These are phyloP conservation scores for Pythium aquatile DNA, from an alignment of 352 stramenopile genomes.

Conservation along the genomic window DNA sequence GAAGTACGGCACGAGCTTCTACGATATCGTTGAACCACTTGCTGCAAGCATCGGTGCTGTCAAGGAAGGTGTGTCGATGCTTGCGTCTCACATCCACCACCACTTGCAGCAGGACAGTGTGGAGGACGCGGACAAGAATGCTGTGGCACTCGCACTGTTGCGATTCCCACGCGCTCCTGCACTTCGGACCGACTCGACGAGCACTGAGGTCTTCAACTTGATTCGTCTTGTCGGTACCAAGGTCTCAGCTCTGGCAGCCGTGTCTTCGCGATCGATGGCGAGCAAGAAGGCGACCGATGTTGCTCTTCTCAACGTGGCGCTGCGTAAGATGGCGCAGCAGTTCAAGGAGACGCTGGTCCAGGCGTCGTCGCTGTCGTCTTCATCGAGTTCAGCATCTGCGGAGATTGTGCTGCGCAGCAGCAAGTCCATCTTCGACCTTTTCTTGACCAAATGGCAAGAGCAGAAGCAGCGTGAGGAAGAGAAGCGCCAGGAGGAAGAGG, in stretches of 20 bases:
- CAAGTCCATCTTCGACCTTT: conserved; percentile 80
- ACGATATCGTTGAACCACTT: conserved; percentile 84
- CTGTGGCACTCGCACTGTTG: conserved; percentile 51
- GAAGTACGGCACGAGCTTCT: conserved; percentile 75
- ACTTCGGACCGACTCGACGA: background rate
- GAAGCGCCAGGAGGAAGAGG: conserved; percentile 68
- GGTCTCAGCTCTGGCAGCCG: conserved; percentile 8
- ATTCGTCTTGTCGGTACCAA: conserved; percentile 28
- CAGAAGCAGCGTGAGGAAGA: conserved; percentile 77
- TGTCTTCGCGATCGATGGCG: conserved; percentile 22
- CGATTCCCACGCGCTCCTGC: conserved; percentile 57
- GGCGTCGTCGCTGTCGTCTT: conserved; percentile 28
- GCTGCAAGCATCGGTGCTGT: conserved; percentile 71
- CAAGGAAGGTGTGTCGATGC: conserved; percentile 83
- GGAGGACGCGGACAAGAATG: conserved; percentile 44
- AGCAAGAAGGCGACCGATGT: conserved; percentile 61
- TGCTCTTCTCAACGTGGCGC: conserved; percentile 61
- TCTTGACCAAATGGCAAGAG: conserved; percentile 83
- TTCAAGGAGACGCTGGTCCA: conserved; percentile 43
- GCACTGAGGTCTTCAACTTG: conserved; percentile 22
- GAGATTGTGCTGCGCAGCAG: conserved; percentile 42
- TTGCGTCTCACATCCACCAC: conserved; percentile 63
- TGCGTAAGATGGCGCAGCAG: conserved; percentile 68
- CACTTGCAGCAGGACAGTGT: conserved; percentile 50
- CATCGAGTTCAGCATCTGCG: background rate